Evolutionary conservation across 768 basidiomycete species (phyloP), one percentile per base, ranked within the genome.

Genomic region (Pisolithus sp.): DNA sequence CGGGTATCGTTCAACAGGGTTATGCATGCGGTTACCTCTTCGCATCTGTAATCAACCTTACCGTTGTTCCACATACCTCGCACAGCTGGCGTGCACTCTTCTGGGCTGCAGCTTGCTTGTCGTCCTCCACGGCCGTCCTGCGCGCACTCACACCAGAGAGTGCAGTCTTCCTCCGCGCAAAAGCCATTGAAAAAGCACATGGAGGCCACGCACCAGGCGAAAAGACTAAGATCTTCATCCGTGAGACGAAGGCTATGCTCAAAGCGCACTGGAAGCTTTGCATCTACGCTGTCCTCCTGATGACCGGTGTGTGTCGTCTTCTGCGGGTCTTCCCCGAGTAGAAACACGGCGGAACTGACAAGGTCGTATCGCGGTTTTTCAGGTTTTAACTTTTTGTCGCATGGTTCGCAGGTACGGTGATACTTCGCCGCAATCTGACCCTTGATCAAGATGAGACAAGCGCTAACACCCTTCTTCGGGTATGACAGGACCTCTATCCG

Each of bases 1-100:
- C 82, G 18, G 94, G 94, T 12, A 70, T 95, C 46, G 66, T 97
- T 5, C 94, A 96, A 59, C 81, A 94, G 63, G 93, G 91, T 17
- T 94, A 95, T 59, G 89, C 91, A 0, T 77, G 83, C 15, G 93
- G 93, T 2, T 94, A 85, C 65, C 80, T 95, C 7, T 57, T 96
- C 51, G 89, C 91, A 0, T 87, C 92, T 1, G 80, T 87, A 44
- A 79, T 94, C 71, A 92, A 93, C 61, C 73, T 94, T 20, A 76
- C 69, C 3, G 71, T 87, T 21, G 88, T 71, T 17, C 53, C 64
- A 0, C 15, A 31, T 31, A 21, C 46, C 17, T 47, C 46, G 20
- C 47, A 71, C 40, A 68, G 73, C 37, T 95, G 93, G 93, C 75
- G 92, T 37, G 68, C 77, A 2, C 69, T 96, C 15, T 95, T 94